Conservation (phyloP, 495 filamentous ascomycete species). For the Trichoderma orchidacearum region DNA sequence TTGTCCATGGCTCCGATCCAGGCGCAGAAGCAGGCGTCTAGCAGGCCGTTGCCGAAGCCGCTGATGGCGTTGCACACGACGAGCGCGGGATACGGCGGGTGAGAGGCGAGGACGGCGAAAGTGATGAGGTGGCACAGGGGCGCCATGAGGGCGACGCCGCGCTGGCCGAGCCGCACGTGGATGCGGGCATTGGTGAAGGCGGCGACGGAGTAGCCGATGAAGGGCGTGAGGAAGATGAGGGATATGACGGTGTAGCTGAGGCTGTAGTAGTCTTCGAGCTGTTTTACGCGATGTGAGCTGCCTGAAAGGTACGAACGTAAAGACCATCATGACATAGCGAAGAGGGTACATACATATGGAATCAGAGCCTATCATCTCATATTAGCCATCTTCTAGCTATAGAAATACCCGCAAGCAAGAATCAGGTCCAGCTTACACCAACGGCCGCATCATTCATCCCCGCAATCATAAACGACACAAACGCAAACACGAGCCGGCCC, state of each 20-base stretch:
- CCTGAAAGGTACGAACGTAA: not conserved
- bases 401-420: not conserved
- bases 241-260: constrained; percentile 70
- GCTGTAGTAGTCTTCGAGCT: constrained; percentile 52
- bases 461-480: constrained; percentile 65
- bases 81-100: constrained; percentile 65
- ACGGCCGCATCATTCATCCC: constrained; percentile 73
- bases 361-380: constrained; percentile 42
- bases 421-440: constrained; percentile 41
- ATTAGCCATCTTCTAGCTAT: not conserved
- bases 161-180: constrained; percentile 49
- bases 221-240: constrained; percentile 69
- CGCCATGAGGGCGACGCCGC: constrained; percentile 56
- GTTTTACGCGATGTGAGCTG: not conserved
- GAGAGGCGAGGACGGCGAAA: constrained; percentile 52
- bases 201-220: constrained; percentile 65
- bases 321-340: constrained; percentile 17
- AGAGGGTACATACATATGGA: constrained; percentile 29
- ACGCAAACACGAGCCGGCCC: constrained; percentile 48
- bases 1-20: constrained; percentile 67
- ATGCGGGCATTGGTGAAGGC: constrained; percentile 55
- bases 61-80: constrained; percentile 56
- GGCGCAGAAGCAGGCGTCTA: constrained; percentile 66
- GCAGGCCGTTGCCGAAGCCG: constrained; percentile 60
- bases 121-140: constrained; percentile 52